phyloP scores from a whole-genome alignment of 345 rosid species.

The Pseudoturritis turrita region DNA sequence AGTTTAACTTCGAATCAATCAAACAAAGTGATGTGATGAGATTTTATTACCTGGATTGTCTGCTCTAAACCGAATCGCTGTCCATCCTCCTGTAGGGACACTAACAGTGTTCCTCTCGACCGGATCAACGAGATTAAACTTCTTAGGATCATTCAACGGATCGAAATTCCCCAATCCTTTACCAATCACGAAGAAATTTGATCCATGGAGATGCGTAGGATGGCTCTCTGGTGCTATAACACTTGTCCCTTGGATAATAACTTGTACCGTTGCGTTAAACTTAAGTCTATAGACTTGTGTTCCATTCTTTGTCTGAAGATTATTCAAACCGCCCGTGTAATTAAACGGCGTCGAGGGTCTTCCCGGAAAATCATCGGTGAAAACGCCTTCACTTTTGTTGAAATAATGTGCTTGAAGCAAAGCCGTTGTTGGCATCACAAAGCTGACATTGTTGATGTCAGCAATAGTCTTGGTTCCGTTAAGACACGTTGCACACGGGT shows the following conservation, averaged over 20 bases:
- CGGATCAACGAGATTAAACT: constrained; percentile 72
- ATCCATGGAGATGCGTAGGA: constrained; percentile 72
- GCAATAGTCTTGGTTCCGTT: constrained; percentile 43
- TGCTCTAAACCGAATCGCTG: constrained; percentile 66
- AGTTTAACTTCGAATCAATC: not conserved
- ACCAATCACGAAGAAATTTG: constrained; percentile 58
- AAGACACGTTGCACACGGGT: constrained; percentile 62
- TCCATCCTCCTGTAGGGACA: constrained; percentile 81
- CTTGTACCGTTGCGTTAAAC: constrained; percentile 60
- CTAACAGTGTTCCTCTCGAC: constrained; percentile 71
- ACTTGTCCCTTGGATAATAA: constrained; percentile 67
- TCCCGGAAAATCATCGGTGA: constrained; percentile 65
- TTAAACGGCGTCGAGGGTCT: constrained; percentile 45
- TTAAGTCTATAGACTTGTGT: constrained; percentile 53
- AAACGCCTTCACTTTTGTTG: constrained; percentile 48
- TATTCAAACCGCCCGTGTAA: constrained; percentile 48
- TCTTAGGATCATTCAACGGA: constrained; percentile 46
- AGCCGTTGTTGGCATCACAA: constrained; percentile 54
- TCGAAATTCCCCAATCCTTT: constrained; percentile 68
- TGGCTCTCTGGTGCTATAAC: constrained; percentile 71
- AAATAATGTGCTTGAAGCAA: constrained; percentile 69
- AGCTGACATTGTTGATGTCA: constrained; percentile 51
- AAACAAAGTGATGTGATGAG: not conserved
- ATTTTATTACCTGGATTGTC: constrained; percentile 69
- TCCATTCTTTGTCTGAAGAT: constrained; percentile 50